phyloP scores from a whole-genome alignment of 176 grass and related monocot species.

The Thalia dealbata region DNA sequence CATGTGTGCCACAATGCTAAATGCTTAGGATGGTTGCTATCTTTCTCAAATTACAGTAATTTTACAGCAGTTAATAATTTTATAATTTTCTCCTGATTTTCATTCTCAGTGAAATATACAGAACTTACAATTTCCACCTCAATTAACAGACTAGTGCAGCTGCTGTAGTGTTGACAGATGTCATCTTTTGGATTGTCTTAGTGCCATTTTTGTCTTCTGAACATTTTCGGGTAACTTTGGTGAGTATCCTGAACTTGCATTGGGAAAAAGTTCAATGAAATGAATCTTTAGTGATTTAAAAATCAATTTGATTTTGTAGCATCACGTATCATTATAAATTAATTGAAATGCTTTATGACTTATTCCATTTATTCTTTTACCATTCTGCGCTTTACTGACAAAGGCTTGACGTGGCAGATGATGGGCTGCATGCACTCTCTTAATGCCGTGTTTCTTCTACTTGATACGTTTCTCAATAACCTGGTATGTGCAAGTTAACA shows the following conservation, averaged over 20 bases:
- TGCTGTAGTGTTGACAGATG: slow-evolving; percentile 59
- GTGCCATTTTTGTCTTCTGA: slow-evolving; percentile 33
- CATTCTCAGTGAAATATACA: not conserved
- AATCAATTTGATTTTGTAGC: not conserved
- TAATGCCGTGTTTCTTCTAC: slow-evolving; percentile 62
- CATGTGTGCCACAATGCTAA: no score
- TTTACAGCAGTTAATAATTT: not conserved
- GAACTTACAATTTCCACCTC: not conserved
- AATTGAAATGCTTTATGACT: not conserved
- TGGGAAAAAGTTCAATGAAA: not conserved
- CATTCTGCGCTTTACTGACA: not conserved
- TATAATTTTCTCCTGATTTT: not conserved
- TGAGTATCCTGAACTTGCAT: slow-evolving; percentile 18
- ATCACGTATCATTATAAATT: not conserved
- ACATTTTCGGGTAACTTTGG: slow-evolving; percentile 37
- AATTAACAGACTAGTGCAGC: slow-evolving; percentile 63
- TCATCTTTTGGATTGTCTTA: slow-evolving; percentile 42
- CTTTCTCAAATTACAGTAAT: not conserved
- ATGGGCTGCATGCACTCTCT: slow-evolving; percentile 72
- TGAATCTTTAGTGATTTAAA: not conserved
- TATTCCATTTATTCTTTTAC: not conserved
- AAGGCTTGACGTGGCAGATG: slow-evolving; percentile 30
- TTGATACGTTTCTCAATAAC: slow-evolving; percentile 68
- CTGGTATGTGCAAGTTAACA: slow-evolving; percentile 35
- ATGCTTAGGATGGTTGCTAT: not conserved